These are phyloP conservation scores for Salix udensis DNA, from an alignment of 345 rosid species.

Conservation along the genomic window DNA sequence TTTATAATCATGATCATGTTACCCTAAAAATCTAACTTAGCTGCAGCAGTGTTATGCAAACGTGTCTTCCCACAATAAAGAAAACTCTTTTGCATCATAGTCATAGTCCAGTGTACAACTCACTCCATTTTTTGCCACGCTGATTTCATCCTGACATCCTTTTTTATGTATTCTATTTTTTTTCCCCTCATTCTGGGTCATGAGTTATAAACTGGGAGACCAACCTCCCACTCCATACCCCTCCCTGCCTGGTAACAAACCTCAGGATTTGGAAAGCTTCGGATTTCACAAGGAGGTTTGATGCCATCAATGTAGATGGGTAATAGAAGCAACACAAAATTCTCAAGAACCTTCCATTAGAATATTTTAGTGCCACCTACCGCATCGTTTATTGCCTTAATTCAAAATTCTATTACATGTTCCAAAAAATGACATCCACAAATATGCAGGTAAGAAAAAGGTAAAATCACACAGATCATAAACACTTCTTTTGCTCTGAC, in stretches of 20 bases:
- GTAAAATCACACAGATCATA: not conserved
- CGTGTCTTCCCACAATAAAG: not conserved
- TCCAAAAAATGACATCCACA: not conserved
- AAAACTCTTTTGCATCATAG: not conserved
- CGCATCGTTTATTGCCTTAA: not conserved
- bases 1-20: not conserved
- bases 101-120: not conserved
- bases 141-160: not conserved
- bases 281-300: not conserved
- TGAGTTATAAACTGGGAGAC: not conserved
- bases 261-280: not conserved
- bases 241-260: not conserved
- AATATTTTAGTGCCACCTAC: not conserved
- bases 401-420: not conserved
- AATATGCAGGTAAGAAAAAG: not conserved
- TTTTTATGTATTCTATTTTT: not conserved
- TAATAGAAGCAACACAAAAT: not conserved
- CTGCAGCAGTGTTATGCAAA: not conserved
- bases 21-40: not conserved
- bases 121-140: not conserved
- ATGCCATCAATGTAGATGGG: not conserved
- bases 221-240: not conserved
- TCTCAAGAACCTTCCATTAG: not conserved
- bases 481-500: not conserved
- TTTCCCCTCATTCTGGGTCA: not conserved